These are phyloP conservation scores for Obelidium mucronatum DNA, from an alignment of 192 early-diverging fungal genomes.

Conservation along the genomic window DNA sequence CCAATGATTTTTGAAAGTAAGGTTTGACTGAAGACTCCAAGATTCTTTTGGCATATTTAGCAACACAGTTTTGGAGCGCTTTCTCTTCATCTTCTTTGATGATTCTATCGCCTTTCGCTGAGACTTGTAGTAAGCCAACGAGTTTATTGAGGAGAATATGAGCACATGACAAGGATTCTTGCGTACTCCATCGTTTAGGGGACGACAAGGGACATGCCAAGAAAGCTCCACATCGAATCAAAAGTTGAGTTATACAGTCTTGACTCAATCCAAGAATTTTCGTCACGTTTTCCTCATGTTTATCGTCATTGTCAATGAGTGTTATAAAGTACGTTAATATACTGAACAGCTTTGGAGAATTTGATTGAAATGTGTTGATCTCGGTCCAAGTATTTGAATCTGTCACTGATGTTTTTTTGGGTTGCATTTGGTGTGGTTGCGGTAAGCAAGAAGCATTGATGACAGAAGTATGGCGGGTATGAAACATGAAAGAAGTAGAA, in stretches of 20 bases:
- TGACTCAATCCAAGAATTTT: not conserved
- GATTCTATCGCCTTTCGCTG: not conserved
- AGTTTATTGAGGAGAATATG: not conserved
- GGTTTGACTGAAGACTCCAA: conserved; percentile 34
- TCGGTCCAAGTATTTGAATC: conserved; percentile 1
- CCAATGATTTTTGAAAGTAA: conserved; percentile 26
- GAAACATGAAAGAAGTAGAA: too few species aligned
- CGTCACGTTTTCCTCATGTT: too few species aligned
- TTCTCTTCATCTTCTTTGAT: not conserved
- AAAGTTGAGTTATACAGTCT: too few species aligned
- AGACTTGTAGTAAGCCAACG: not conserved
- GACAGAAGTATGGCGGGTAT: too few species aligned
- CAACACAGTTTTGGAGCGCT: not conserved
- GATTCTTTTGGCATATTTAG: conserved; percentile 33
- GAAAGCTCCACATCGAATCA: not conserved
- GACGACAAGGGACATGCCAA: not conserved
- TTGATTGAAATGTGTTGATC: not conserved
- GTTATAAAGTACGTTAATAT: too few species aligned
- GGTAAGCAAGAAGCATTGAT: too few species aligned
- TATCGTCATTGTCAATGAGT: too few species aligned
- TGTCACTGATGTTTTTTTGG: too few species aligned
- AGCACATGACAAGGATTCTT: not conserved
- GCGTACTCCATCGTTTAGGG: not conserved
- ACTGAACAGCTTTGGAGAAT: not conserved
- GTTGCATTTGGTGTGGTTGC: too few species aligned